phyloP scores from a whole-genome alignment of 805 yeast genomes.

The Wickerhamiella bombiphila region DNA sequence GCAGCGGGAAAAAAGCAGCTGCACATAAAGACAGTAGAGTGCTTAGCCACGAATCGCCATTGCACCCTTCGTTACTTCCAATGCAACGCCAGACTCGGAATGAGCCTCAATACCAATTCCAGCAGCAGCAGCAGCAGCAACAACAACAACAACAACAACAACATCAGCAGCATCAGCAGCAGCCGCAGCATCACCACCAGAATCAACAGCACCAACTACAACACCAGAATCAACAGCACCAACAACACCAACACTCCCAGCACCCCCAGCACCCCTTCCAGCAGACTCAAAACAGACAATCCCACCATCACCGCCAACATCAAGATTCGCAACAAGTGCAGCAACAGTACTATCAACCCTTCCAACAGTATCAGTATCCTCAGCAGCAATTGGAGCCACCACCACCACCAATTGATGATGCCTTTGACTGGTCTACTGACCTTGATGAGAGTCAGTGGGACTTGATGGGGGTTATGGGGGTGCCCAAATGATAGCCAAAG shows the following conservation, averaged over 20 bases:
- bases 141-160: not conserved
- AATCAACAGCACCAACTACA: not conserved
- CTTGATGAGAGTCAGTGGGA: conserved; percentile 12
- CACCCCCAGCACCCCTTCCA: conserved; percentile 1
- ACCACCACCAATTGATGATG: conserved; percentile 1
- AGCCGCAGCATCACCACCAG: not conserved
- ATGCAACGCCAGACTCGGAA: not conserved
- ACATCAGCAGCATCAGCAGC: not conserved
- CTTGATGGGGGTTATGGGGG: conserved; percentile 8
- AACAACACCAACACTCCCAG: conserved; percentile 4
- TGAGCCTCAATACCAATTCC: not conserved
- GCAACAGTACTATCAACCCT: not conserved
- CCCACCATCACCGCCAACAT: not conserved
- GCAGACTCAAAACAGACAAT: not conserved
- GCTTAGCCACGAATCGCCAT: not conserved
- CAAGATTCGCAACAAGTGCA: not conserved
- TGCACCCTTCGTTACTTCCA: not conserved
- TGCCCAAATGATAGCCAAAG: too few species aligned
- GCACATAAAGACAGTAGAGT: not conserved
- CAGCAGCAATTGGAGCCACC: conserved; percentile 1
- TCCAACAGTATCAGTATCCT: not conserved
- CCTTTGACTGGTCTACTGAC: conserved; percentile 8
- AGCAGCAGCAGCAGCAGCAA: conserved; percentile 3
- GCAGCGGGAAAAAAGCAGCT: not conserved
- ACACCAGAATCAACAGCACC: not conserved